Percentiles rank a stretch among this genome's conserved stretches.
phyloP scores from a whole-genome alignment of 495 filamentous ascomycete genomes.

The Podospora fimiseda region DNA sequence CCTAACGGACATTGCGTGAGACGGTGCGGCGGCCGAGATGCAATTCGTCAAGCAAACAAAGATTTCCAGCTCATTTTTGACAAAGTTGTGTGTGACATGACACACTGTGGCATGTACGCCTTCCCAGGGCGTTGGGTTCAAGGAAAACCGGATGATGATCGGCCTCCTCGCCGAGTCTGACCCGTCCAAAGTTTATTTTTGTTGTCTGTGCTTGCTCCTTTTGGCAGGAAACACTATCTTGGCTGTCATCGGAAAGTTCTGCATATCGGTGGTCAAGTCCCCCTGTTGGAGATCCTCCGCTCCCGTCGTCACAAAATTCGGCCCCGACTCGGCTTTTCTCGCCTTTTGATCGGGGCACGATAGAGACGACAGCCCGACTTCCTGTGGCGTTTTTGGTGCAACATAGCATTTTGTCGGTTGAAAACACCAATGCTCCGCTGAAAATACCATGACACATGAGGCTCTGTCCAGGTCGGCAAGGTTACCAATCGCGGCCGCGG shows the following conservation, averaged over 20 bases:
- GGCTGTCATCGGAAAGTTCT: too few species aligned
- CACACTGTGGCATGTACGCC: too few species aligned
- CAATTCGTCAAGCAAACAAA: too few species aligned
- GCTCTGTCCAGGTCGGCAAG: too few species aligned
- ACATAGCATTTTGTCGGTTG: neutral
- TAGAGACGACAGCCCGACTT: neutral
- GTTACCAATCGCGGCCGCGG: too few species aligned
- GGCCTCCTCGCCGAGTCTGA: neutral
- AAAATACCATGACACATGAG: neutral
- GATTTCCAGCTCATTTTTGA: neutral
- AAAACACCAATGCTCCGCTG: neutral
- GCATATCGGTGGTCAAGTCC: too few species aligned
- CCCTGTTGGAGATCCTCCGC: too few species aligned
- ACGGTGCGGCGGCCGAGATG: conserved; percentile 2
- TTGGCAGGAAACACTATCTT: neutral
- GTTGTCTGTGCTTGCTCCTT: neutral
- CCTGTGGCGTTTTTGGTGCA: neutral
- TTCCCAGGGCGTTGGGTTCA: neutral
- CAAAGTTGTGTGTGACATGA: neutral
- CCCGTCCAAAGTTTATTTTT: neutral
- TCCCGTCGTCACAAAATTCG: neutral
- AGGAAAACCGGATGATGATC: neutral
- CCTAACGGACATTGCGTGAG: conserved; percentile 30
- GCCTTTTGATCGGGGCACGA: neutral
- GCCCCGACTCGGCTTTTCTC: neutral